These are phyloP conservation scores for Mortierella sp. DNA, from an alignment of 371 early-diverging fungal species.

Conservation along the genomic window DNA sequence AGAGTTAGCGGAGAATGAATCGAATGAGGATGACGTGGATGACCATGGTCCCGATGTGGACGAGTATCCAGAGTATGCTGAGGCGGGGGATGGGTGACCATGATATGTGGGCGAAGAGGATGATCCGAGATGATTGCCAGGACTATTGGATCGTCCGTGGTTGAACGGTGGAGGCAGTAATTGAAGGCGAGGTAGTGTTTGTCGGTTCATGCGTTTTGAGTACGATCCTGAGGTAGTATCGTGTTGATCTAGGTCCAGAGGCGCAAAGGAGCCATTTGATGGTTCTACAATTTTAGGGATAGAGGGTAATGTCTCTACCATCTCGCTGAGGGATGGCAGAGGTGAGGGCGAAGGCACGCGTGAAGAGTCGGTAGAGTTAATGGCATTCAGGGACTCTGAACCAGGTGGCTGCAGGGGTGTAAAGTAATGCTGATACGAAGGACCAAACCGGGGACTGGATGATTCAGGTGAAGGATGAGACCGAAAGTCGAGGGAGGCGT, in stretches of 20 bases:
- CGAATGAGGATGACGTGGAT: constrained; percentile 24
- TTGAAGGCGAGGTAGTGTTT: constrained; percentile 36
- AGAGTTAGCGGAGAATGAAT: constrained; percentile 24
- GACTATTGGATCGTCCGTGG: constrained; percentile 19
- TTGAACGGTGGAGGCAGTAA: constrained; percentile 36
- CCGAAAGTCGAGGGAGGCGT: constrained; percentile 23
- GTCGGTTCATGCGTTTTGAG: constrained; percentile 41
- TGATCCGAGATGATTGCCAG: constrained; percentile 9
- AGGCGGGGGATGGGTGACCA: constrained; percentile 41
- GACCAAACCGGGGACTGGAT: constrained; percentile 17
- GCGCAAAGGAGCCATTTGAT: constrained; percentile 9
- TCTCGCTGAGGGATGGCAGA: constrained; percentile 18
- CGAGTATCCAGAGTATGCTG: constrained; percentile 32
- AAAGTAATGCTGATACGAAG: constrained; percentile 1
- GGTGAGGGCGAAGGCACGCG: constrained; percentile 19
- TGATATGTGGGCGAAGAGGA: constrained; percentile 26
- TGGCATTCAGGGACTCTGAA: background rate
- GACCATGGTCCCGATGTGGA: constrained; percentile 37
- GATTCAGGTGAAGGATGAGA: constrained; percentile 25
- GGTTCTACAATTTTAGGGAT: constrained; percentile 54
- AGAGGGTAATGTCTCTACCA: constrained; percentile 14
- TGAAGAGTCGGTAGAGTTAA: background rate
- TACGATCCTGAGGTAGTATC: constrained; percentile 15
- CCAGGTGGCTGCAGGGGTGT: constrained; percentile 8
- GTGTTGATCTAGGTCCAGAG: background rate